Evolutionary conservation across 352 stramenopile species (phyloP), one percentile per base, ranked within the genome.

Genomic region (Pythium catenulatum): DNA sequence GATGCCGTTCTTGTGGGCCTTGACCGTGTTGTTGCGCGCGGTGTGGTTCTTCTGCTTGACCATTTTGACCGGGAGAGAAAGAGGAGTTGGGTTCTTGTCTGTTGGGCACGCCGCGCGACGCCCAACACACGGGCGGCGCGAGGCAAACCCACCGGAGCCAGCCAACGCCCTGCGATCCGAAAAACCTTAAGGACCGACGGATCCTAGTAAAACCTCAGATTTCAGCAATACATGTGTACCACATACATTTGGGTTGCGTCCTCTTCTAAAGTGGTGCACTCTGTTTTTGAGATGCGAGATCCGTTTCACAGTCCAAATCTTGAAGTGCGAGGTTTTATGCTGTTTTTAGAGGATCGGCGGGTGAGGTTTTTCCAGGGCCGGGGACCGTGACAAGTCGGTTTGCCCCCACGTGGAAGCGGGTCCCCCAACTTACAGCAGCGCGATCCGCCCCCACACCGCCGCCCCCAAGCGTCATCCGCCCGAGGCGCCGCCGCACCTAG

Each of bases 1-100:
- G 93, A 99, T 99, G 87, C 98, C 98, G 91, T 99, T 99, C 91
- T 95, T 95, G 92, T 99, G 98, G 74, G 98, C 98, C 96, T 99
- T 99, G 93, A 99, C 96, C 82, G 97, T 99, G 87, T 99, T 97
- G 96, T 99, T 99, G 93, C 99, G 98, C 87, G 97, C 97, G 81
- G 98, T 99, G 94, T 99, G 98, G 94, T 99, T 99, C 97, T 99
- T 99, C 97, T 99, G 96, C 96, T 98, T 97, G 93, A 97, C 95
- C 95, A 97, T 97, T 87, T 91, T 96, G 82, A 88, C 92, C 36
- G 58, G 45, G 48, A 68, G 30, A 80, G 50, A 76, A 81, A 72
- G 43, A 88, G 76, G 54, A 61, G 76, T 85, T 82, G 83, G 83
- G 66, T 85, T 82, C 68, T 66, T 85, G 73, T 85, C 65, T 82